Evolutionary conservation across 768 basidiomycete species (phyloP).

Genomic region (Rhodotorula taiwanensis): DNA sequence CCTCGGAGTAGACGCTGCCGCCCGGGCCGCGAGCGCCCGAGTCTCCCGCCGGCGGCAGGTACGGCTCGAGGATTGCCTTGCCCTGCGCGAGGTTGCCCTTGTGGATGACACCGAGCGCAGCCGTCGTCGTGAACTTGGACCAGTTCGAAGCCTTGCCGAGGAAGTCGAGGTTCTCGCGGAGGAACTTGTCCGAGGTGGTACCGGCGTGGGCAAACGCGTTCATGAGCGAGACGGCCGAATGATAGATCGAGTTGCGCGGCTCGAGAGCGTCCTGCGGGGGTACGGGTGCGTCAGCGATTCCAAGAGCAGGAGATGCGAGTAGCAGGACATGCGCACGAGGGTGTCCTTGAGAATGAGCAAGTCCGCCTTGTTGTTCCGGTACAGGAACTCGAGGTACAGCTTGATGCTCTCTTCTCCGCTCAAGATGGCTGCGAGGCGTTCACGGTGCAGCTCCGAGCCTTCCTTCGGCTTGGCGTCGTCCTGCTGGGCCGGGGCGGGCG

Average conservation of each 20-base stretch:
- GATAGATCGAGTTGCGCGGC: conserved; percentile 90
- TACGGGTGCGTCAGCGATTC: background rate
- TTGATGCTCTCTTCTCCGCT: conserved; percentile 87
- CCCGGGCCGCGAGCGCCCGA: conserved; percentile 50
- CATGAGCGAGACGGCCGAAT: conserved; percentile 89
- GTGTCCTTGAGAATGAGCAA: conserved; percentile 84
- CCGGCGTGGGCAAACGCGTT: conserved; percentile 99
- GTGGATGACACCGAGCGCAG: conserved; percentile 93
- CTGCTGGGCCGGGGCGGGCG: conserved; percentile 44
- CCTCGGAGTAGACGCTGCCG: conserved; percentile 80
- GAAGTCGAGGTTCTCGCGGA: conserved; percentile 96
- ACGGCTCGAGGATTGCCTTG: conserved; percentile 83
- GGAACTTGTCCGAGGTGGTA: conserved; percentile 86
- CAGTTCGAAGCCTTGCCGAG: conserved; percentile 89
- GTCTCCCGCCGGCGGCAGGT: conserved; percentile 59
- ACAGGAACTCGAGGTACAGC: conserved; percentile 89
- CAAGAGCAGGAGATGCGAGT: background rate
- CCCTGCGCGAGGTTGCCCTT: conserved; percentile 93
- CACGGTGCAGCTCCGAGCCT: conserved; percentile 40
- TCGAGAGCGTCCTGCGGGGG: conserved; percentile 70
- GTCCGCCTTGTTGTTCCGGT: conserved; percentile 87
- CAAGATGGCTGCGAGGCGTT: conserved; percentile 53
- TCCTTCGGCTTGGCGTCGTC: conserved; percentile 49
- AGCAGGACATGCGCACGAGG: conserved; percentile 53
- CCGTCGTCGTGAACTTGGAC: conserved; percentile 97